A percentile compares a stretch with the other conserved stretches of the same genome.
phyloP scores from a whole-genome alignment of 176 grass and related monocot species.

The Urochloa ruziziensis region DNA sequence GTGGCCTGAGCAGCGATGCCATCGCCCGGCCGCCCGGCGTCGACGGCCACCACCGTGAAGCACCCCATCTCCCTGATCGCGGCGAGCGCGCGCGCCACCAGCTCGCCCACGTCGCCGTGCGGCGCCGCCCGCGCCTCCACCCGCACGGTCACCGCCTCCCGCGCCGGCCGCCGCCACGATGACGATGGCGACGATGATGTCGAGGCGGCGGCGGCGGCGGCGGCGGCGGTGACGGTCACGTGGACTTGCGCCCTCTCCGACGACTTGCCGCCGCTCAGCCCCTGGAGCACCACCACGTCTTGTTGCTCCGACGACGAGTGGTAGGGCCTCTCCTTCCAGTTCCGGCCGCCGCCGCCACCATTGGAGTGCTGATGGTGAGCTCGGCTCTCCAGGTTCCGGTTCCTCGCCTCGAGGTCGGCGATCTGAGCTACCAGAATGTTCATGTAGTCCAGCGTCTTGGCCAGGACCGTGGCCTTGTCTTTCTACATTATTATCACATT shows the following conservation, averaged over 20 bases:
- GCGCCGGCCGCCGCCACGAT: not conserved
- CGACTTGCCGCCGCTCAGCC: not conserved
- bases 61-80: slow-evolving; percentile 29
- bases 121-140: slow-evolving; percentile 28
- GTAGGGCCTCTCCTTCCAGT: not conserved
- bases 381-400: slow-evolving; percentile 55
- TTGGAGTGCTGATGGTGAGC: not conserved
- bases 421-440: slow-evolving; percentile 50
- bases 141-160: slow-evolving; percentile 27
- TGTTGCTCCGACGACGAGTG: not conserved
- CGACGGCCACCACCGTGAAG: slow-evolving; percentile 29
- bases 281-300: not conserved
- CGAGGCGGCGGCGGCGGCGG: not conserved
- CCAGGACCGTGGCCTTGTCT: slow-evolving; percentile 73
- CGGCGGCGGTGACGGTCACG: not conserved
- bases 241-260: slow-evolving; percentile 37
- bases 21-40: not conserved
- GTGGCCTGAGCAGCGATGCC: slow-evolving; percentile 22
- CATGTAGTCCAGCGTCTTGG: slow-evolving; percentile 66
- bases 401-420: slow-evolving; percentile 50
- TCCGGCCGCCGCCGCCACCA: not conserved
- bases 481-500: slow-evolving; percentile 50
- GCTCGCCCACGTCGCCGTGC: slow-evolving; percentile 37
- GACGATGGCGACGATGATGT: not conserved
- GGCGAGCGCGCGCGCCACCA: slow-evolving; percentile 38